Percentiles rank a stretch among this genome's conserved stretches.
These are phyloP conservation scores for Violaceomyces palustris DNA, from an alignment of 1,284 basidiomycete species.

Conservation along the genomic window DNA sequence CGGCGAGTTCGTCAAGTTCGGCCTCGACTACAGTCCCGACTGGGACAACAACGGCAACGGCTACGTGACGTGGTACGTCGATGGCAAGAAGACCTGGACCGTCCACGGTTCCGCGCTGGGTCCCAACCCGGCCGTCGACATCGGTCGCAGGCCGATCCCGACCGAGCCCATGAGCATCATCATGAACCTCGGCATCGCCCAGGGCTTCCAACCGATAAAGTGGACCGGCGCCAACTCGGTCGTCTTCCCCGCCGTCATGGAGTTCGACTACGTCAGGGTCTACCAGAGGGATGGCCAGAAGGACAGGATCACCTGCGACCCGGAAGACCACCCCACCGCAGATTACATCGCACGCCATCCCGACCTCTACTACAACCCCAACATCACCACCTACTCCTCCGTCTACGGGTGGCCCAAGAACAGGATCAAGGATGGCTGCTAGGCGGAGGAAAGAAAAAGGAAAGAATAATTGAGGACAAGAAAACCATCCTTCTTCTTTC, in stretches of 20 bases:
- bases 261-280: slow-evolving; percentile 56
- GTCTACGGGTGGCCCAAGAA: slow-evolving; percentile 10
- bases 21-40: slow-evolving; percentile 51
- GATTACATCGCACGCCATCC: slow-evolving; percentile 49
- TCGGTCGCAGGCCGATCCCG: slow-evolving; percentile 38
- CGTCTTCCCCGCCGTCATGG: slow-evolving; percentile 55
- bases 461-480: too few relatives aligned
- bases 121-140: slow-evolving; percentile 25
- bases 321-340: slow-evolving; percentile 41
- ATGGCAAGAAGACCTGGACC: slow-evolving; percentile 46
- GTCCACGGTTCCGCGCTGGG: slow-evolving; percentile 28
- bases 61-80: slow-evolving; percentile 45
- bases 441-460: too few relatives aligned
- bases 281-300: slow-evolving; percentile 55
- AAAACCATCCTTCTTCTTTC: too few relatives aligned
- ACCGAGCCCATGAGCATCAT: slow-evolving; percentile 45
- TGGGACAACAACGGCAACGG: slow-evolving; percentile 37
- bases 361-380: slow-evolving; percentile 47
- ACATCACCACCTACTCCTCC: slow-evolving; percentile 31
- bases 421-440: too few relatives aligned
- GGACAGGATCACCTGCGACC: slow-evolving; percentile 49
- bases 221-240: slow-evolving; percentile 53
- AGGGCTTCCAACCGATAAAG: slow-evolving; percentile 57
- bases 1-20: slow-evolving; percentile 37
- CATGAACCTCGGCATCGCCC: slow-evolving; percentile 47